Evolutionary conservation across 192 early-diverging fungal genomes (phyloP).

Genomic region (Endogone sp.): DNA sequence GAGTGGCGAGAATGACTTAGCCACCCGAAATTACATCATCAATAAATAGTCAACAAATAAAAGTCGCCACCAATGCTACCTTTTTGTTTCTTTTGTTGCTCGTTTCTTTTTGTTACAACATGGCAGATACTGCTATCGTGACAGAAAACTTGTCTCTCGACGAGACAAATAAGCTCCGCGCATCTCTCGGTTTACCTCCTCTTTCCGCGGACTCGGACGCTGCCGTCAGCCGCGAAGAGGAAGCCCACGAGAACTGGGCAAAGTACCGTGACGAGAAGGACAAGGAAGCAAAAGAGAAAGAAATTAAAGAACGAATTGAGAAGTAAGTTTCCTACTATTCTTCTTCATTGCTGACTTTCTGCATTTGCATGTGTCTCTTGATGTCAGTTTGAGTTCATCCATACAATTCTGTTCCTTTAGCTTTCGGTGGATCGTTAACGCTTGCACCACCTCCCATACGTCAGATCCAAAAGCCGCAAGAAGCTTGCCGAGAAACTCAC

Average conservation of each 20-base stretch:
- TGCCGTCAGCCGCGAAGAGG: constrained; percentile 28
- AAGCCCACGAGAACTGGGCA: constrained; percentile 55
- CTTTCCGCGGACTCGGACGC: constrained; percentile 31
- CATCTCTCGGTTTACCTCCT: constrained; percentile 46
- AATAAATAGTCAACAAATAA: no score
- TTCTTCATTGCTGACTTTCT: no score
- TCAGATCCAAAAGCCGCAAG: constrained; percentile 43
- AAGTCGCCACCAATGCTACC: not conserved
- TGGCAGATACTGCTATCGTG: constrained; percentile 9
- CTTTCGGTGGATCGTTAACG: constrained; percentile 7
- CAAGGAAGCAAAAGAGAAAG: constrained; percentile 44
- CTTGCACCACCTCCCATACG: not conserved
- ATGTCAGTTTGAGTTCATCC: not conserved
- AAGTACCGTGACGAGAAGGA: constrained; percentile 45
- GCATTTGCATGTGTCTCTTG: no score
- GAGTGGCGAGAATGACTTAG: no score
- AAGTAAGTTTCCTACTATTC: constrained; percentile 28
- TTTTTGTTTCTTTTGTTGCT: no score
- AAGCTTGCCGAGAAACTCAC: constrained; percentile 46
- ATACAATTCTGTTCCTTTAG: not conserved
- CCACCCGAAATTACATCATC: no score
- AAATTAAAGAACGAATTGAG: constrained; percentile 47
- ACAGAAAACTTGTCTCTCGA: constrained; percentile 41
- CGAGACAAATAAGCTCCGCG: constrained; percentile 52
- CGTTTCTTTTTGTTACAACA: not conserved